phyloP scores from a whole-genome alignment of 2,329 filamentous ascomycete species.

The Fusarium sp. region DNA sequence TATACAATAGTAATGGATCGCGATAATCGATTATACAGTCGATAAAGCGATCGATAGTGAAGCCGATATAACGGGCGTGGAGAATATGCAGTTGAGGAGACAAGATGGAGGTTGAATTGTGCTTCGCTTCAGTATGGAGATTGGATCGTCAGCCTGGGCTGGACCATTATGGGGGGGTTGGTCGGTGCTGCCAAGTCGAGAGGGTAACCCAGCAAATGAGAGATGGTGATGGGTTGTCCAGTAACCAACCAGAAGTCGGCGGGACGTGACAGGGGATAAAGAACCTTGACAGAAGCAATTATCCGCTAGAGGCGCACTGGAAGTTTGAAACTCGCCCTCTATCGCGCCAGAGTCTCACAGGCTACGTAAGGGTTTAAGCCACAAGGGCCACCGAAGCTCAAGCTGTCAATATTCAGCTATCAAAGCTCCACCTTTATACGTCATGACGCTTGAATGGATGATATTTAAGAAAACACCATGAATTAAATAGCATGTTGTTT shows the following conservation, averaged over 20 bases:
- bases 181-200: slow-evolving; percentile 42
- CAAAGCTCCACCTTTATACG: slow-evolving; percentile 26
- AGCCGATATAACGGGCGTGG: slow-evolving; percentile 18
- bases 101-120: slow-evolving; percentile 33
- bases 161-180: slow-evolving; percentile 41
- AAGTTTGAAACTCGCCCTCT: slow-evolving; percentile 13
- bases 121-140: slow-evolving; percentile 36
- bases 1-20: not conserved
- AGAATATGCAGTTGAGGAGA: slow-evolving; percentile 24
- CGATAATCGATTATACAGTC: slow-evolving; percentile 5
- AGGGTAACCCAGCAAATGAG: slow-evolving; percentile 34
- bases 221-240: slow-evolving; percentile 12
- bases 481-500: not conserved
- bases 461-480: not conserved
- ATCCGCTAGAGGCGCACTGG: slow-evolving; percentile 31
- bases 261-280: slow-evolving; percentile 17
- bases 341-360: slow-evolving; percentile 5
- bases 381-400: slow-evolving; percentile 13
- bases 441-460: slow-evolving; percentile 11
- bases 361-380: slow-evolving; percentile 37
- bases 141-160: slow-evolving; percentile 42
- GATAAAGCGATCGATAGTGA: slow-evolving; percentile 18
- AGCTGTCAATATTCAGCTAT: slow-evolving; percentile 23
- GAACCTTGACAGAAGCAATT: slow-evolving; percentile 36
- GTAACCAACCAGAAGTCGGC: slow-evolving; percentile 40